phyloP scores from a whole-genome alignment of 1,139 yeast species.

The Taphrina confusa region DNA sequence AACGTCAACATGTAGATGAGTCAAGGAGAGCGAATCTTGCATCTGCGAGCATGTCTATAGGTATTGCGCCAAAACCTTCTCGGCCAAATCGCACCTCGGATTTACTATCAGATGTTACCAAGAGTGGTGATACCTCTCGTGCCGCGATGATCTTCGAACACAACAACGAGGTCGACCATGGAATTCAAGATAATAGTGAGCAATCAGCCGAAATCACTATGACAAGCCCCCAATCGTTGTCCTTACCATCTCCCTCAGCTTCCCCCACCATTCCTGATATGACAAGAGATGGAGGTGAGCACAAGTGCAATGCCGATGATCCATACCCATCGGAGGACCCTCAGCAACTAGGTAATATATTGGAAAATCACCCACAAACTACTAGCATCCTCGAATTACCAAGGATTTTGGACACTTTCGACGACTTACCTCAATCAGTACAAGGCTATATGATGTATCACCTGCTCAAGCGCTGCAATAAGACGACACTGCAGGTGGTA shows the following conservation, averaged over 20 bases:
- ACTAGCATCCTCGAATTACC: constrained; percentile 42
- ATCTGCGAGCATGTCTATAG: not conserved
- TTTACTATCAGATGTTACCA: not conserved
- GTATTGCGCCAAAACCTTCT: constrained; percentile 9
- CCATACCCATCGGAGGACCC: not conserved
- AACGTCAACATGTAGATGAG: constrained; percentile 3
- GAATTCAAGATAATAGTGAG: not conserved
- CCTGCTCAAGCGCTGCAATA: constrained; percentile 63
- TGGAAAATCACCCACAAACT: constrained; percentile 11
- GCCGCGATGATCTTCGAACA: constrained; percentile 1
- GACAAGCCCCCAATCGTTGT: constrained; percentile 37
- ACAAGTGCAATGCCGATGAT: not conserved
- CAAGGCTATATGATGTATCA: constrained; percentile 52
- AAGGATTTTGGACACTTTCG: constrained; percentile 45
- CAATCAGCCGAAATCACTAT: constrained; percentile 8
- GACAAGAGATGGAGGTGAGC: not conserved
- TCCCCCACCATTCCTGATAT: constrained; percentile 41
- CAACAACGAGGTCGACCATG: not conserved
- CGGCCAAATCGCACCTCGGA: constrained; percentile 16
- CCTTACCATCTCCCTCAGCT: constrained; percentile 45
- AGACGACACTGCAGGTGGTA: constrained; percentile 69
- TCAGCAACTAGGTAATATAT: not conserved
- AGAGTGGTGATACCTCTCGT: not conserved
- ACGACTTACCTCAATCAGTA: constrained; percentile 44
- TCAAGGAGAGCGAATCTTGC: not conserved